These are phyloP conservation scores for Amaranthus palmeri DNA, from an alignment of 148 eudicot species.

Conservation along the genomic window DNA sequence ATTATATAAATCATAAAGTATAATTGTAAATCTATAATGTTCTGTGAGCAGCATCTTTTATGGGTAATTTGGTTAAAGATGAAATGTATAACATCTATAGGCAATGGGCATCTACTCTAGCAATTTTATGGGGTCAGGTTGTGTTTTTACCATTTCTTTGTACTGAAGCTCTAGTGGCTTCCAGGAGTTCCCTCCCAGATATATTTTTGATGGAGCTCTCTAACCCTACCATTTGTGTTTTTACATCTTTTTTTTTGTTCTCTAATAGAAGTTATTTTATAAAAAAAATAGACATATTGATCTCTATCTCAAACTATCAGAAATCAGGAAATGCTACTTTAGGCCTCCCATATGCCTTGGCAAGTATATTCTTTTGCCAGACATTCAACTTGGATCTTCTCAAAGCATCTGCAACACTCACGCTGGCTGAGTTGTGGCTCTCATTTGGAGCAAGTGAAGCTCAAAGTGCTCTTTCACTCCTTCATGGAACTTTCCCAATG, in stretches of 20 bases:
- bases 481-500: conserved; percentile 74
- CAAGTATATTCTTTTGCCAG: conserved; percentile 89
- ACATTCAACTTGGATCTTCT: conserved; percentile 94
- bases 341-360: conserved; percentile 93
- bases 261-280: background rate
- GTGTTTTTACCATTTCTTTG: too few relatives aligned
- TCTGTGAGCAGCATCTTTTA: too few relatives aligned
- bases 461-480: conserved; percentile 61
- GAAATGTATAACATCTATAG: too few relatives aligned
- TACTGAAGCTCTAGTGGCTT: background rate
- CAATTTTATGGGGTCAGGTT: too few relatives aligned
- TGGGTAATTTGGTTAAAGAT: too few relatives aligned
- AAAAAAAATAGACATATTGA: background rate
- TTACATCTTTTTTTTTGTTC: background rate
- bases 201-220: background rate
- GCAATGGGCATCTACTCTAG: too few relatives aligned
- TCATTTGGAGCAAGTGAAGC: conserved; percentile 81
- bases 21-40: too few relatives aligned
- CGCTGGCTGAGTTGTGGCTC: conserved; percentile 86
- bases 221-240: background rate
- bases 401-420: conserved; percentile 87
- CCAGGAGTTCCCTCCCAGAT: background rate
- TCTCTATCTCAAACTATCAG: conserved; percentile 23
- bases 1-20: too few relatives aligned
- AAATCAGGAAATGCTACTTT: conserved; percentile 86